phyloP scores from a whole-genome alignment of 2,329 filamentous ascomycete genomes.

The Phialophora tarda region DNA sequence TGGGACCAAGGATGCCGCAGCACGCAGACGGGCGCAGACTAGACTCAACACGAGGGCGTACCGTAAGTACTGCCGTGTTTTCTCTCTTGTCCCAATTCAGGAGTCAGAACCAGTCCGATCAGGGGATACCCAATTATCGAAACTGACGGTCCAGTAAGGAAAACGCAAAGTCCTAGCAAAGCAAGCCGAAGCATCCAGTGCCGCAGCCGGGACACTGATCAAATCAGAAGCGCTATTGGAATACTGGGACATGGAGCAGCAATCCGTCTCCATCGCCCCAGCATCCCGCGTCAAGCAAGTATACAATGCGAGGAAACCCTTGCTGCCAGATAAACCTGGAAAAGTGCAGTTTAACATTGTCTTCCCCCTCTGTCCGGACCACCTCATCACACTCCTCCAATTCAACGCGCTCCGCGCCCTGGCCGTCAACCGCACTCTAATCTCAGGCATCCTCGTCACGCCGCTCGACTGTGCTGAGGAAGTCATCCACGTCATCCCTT shows the following conservation, averaged over 20 bases:
- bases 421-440: conserved; percentile 13
- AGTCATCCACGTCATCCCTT: conserved; percentile 9
- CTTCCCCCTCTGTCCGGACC: conserved; percentile 48
- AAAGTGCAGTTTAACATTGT: conserved; percentile 15
- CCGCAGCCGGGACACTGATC: conserved; percentile 11
- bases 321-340: conserved; percentile 12
- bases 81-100: neutral
- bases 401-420: conserved; percentile 49
- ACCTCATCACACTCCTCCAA: conserved; percentile 53
- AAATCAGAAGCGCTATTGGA: conserved; percentile 14
- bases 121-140: conserved; percentile 5
- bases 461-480: conserved; percentile 14
- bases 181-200: conserved; percentile 15
- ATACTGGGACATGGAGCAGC: conserved; percentile 15
- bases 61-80: conserved; percentile 8
- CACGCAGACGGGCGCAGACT: conserved; percentile 20
- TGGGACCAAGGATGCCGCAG: conserved; percentile 16
- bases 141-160: conserved; percentile 14
- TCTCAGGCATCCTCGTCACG: conserved; percentile 17
- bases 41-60: conserved; percentile 20
- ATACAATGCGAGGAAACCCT: conserved; percentile 17
- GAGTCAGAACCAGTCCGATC: conserved; percentile 7
- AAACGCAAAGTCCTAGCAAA: conserved; percentile 22
- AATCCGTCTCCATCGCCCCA: conserved; percentile 15
- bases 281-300: conserved; percentile 15